Evolutionary conservation across 1,284 basidiomycete genomes (phyloP).

Genomic region (Stygiomarasmius scandens): DNA sequence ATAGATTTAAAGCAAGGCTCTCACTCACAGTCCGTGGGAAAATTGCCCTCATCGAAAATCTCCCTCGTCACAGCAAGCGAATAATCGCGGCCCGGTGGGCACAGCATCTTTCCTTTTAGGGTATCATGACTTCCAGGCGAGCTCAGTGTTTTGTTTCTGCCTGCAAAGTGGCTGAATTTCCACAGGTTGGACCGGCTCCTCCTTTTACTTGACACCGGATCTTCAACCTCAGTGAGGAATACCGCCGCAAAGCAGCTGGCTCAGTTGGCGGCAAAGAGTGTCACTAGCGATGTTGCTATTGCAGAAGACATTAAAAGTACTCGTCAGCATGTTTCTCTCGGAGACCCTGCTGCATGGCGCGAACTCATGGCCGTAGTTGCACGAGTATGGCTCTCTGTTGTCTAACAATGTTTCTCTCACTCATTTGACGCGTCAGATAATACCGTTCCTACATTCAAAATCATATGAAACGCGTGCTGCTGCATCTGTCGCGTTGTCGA

Average conservation of each 20-base stretch:
- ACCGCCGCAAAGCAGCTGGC: constrained; percentile 94
- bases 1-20: background rate
- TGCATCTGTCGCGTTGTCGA: constrained; percentile 82
- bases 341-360: constrained; percentile 74
- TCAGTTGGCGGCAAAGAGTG: constrained; percentile 82
- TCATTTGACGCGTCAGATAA: constrained; percentile 54
- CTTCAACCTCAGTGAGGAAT: constrained; percentile 80
- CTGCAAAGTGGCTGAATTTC: background rate
- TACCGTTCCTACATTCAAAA: constrained; percentile 87
- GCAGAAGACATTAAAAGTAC: constrained; percentile 74
- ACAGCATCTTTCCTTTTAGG: background rate
- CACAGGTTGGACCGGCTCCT: constrained; percentile 89
- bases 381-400: constrained; percentile 50
- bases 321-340: constrained; percentile 58
- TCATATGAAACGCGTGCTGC: constrained; percentile 86
- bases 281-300: constrained; percentile 79
- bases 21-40: background rate
- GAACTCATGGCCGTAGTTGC: constrained; percentile 84
- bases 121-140: background rate
- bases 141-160: background rate
- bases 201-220: constrained; percentile 88
- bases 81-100: background rate
- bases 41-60: background rate
- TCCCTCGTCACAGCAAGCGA: background rate
- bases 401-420: constrained; percentile 6